Base-by-base conservation (phyloP, 345 rosid species). In the Carallia pectinifolia region DNA sequence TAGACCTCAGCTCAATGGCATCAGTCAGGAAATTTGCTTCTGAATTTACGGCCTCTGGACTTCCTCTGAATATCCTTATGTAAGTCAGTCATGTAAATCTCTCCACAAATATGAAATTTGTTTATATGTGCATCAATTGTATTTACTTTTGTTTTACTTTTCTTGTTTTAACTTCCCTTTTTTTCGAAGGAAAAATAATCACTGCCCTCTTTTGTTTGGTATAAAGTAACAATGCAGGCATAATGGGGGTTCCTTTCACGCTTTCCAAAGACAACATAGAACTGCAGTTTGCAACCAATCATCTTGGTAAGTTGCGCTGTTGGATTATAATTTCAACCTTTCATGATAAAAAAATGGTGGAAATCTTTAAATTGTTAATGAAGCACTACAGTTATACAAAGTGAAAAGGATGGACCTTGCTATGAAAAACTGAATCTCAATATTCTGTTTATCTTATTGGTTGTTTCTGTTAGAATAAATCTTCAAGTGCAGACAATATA, bases 171-270 rank as follows among this genome's bases (percentile, higher is more conserved):
- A 56, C 31, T 56, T 56, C 6, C 6, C 34, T 23, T 56, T 12
- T 3, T 10, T 15, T 44, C 50, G 12, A 44, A 44, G 50, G 12
- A 44, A 44, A 44, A 12, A 23, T 23, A 23, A 61, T 13, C 17
- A 34, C 17, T 48, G 23, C 18, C 33, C 70, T 17, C 47, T 18
- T 38, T 76, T 55, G 54, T n/a, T 62, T 53, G 73, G 65, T 55
- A 13, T 59, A 68, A 69, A 88, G 93, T 65, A 86, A 86, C 71
- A 89, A 89, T 76, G 93, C 93, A 72, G 93, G 91, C 47, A 63
- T 89, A 8, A 76, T 79, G 79, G 83, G 76, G 30, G 65, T 73
- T 50, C 83, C 87, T 1, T 81, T 75, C 70, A 77, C 58, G 71
- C 85, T 85, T 65, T 87, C 91, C 23, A 62, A 77, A 33, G 94